A percentile compares a stretch with the other conserved stretches of the same genome.
Conservation (phyloP, 805 yeast genomes). For the Isabelozyma pseudorhagii region DNA sequence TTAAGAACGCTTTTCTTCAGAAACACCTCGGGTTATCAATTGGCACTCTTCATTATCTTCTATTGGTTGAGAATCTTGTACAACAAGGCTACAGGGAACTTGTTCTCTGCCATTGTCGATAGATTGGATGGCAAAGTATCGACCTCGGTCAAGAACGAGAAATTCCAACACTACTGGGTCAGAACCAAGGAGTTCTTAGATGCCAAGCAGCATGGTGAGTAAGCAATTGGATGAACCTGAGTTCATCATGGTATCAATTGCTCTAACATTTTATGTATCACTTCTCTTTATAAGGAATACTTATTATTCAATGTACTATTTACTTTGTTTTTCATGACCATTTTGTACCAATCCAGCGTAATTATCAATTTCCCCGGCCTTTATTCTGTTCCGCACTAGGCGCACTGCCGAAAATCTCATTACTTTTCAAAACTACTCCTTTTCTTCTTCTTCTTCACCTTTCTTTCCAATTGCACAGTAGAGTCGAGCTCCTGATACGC, state of each 20-base stretch:
- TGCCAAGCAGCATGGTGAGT: slow-evolving; percentile 15
- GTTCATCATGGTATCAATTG: not conserved
- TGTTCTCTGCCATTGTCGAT: slow-evolving; percentile 39
- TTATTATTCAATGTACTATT: not conserved
- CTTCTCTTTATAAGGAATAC: not conserved
- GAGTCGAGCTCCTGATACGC: slow-evolving; percentile 20
- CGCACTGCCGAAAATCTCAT: not conserved
- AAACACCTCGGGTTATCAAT: slow-evolving; percentile 68
- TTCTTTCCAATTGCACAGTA: slow-evolving; percentile 11
- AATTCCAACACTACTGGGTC: slow-evolving; percentile 36
- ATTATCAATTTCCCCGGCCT: no score
- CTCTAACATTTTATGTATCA: not conserved
- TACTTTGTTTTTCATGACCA: not conserved
- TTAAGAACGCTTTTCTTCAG: slow-evolving; percentile 61
- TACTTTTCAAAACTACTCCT: not conserved
- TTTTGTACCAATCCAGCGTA: no score
- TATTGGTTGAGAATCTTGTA: slow-evolving; percentile 72
- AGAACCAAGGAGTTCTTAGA: slow-evolving; percentile 27
- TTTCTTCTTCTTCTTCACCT: not conserved
- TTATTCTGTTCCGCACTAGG: no score
- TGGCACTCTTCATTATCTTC: slow-evolving; percentile 53
- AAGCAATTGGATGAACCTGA: not conserved
- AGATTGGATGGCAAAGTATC: slow-evolving; percentile 41
- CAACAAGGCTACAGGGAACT: slow-evolving; percentile 43
- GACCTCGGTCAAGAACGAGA: slow-evolving; percentile 42